Percentiles rank a stretch among this genome's conserved stretches.
Conservation (phyloP, 768 basidiomycete species). For the Kwoniella dejecticola region DNA sequence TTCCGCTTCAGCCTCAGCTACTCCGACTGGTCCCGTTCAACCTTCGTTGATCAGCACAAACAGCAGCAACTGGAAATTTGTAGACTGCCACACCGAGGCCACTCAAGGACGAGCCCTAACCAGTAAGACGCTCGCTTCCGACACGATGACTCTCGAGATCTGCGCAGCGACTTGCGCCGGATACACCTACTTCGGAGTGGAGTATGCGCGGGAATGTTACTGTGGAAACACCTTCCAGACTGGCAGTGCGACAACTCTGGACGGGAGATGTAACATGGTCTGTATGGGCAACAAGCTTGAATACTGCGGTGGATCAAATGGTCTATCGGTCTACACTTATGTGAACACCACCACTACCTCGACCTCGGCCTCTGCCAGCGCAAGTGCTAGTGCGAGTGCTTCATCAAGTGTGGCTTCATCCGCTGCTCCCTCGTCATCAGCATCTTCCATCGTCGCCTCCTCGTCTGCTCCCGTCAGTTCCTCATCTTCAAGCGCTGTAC, state of each 20-base stretch:
- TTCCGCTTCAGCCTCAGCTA: slow-evolving; percentile 6
- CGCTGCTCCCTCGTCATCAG: slow-evolving; percentile 11
- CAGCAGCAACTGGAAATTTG: slow-evolving; percentile 6
- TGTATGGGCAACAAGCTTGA: slow-evolving; percentile 62
- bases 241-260: slow-evolving; percentile 60
- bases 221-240: slow-evolving; percentile 71
- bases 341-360: neutral
- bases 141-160: slow-evolving; percentile 62
- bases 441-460: neutral
- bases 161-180: slow-evolving; percentile 68
- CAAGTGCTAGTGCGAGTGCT: neutral
- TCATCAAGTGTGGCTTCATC: neutral
- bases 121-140: slow-evolving; percentile 54
- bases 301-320: slow-evolving; percentile 40
- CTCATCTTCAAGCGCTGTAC: neutral
- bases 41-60: slow-evolving; percentile 36
- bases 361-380: slow-evolving; percentile 5
- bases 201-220: slow-evolving; percentile 59
- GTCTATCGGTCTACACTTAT: slow-evolving; percentile 36
- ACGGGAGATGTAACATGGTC: slow-evolving; percentile 67
- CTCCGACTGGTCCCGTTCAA: slow-evolving; percentile 28
- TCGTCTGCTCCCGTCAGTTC: neutral
- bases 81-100: slow-evolving; percentile 47
- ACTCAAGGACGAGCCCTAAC: slow-evolving; percentile 32
- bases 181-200: slow-evolving; percentile 70